Conservation (phyloP, 1,139 yeast species). For the Protomyces inundatus region DNA sequence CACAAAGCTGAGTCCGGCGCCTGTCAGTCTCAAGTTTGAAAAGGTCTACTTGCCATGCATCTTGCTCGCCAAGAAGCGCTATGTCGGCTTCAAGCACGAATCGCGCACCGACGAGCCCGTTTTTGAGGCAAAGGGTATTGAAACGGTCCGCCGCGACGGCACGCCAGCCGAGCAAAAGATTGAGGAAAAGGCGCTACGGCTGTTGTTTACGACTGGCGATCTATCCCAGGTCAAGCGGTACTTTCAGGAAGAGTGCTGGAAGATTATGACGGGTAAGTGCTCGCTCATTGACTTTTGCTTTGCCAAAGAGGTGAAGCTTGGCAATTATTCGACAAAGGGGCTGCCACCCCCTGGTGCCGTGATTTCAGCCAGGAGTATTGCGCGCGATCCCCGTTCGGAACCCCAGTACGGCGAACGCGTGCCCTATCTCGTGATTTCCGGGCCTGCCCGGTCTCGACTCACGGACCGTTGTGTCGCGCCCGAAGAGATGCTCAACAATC, state of each 20-base stretch:
- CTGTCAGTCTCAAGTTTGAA: slow-evolving; percentile 78
- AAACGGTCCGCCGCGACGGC: slow-evolving; percentile 89
- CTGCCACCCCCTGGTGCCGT: slow-evolving; percentile 89
- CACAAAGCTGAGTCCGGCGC: slow-evolving; percentile 69
- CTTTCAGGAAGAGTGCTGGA: slow-evolving; percentile 58
- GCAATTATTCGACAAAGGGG: slow-evolving; percentile 66
- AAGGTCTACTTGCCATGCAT: slow-evolving; percentile 87
- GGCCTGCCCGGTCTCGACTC: slow-evolving; percentile 58
- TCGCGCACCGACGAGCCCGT: slow-evolving; percentile 53
- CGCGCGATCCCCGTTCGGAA: slow-evolving; percentile 62
- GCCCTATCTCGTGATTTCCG: slow-evolving; percentile 74
- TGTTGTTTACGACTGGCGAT: slow-evolving; percentile 67
- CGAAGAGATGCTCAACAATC: slow-evolving; percentile 53
- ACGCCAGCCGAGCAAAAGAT: slow-evolving; percentile 86
- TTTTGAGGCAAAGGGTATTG: slow-evolving; percentile 95
- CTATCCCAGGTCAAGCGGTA: slow-evolving; percentile 63
- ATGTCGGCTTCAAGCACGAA: slow-evolving; percentile 81
- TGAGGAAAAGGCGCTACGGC: slow-evolving; percentile 57
- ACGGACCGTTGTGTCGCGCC: slow-evolving; percentile 80
- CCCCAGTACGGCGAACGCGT: slow-evolving; percentile 88
- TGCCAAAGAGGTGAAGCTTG: slow-evolving; percentile 82
- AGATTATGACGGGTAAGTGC: slow-evolving; percentile 57
- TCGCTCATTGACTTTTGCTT: slow-evolving; percentile 80
- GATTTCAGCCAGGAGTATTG: slow-evolving; percentile 58
- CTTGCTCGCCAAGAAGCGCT: slow-evolving; percentile 76